Percentiles rank a stretch among this genome's conserved stretches.
Evolutionary conservation across 257 asterid species (phyloP).

Genomic region (Solanum boliviense): DNA sequence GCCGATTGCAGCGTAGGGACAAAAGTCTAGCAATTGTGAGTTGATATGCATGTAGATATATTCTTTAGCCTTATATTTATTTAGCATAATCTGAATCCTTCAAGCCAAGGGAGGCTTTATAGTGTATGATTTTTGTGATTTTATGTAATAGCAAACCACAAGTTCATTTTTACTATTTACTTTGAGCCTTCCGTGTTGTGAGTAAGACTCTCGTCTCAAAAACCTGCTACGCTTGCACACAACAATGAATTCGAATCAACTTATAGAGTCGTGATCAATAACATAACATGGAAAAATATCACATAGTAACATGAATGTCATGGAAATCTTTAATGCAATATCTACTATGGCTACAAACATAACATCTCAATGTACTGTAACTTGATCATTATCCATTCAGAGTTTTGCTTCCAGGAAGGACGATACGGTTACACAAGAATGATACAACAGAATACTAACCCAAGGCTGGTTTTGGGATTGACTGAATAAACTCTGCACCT

Average conservation of each 20-base stretch:
- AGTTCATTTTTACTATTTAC: background rate
- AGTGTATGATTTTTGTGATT: background rate
- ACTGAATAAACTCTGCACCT: background rate
- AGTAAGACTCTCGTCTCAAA: background rate
- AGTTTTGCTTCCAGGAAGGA: background rate
- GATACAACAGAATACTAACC: background rate
- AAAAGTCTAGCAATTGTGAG: background rate
- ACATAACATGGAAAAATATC: background rate
- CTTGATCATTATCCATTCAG: background rate
- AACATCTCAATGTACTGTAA: background rate
- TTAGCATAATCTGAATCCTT: background rate
- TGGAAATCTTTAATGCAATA: background rate
- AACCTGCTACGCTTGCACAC: background rate
- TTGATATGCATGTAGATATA: background rate
- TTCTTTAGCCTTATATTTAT: background rate
- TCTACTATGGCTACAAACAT: background rate
- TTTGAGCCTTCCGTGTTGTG: background rate
- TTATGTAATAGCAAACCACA: background rate
- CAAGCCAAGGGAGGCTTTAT: background rate
- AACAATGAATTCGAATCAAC: background rate
- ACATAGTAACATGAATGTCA: background rate
- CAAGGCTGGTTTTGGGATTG: background rate
- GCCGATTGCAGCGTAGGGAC: background rate
- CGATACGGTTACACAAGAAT: background rate
- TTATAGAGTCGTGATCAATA: rapidly evolving